phyloP scores from a whole-genome alignment of 495 filamentous ascomycete species.

The Jackrogersella multiformis region DNA sequence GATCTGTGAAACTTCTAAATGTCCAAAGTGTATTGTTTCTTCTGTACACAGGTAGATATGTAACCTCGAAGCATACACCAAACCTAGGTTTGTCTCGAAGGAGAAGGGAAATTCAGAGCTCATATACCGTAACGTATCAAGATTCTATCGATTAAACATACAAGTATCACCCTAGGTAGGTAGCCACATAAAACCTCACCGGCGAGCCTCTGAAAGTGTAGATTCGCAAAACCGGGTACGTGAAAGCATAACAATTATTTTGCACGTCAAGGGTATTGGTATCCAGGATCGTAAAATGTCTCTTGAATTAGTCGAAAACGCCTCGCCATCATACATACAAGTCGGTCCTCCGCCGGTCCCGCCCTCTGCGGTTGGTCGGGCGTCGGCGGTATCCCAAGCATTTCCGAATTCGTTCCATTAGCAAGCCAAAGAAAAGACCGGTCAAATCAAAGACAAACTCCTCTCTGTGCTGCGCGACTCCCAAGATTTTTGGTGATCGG shows the following conservation, averaged over 20 bases:
- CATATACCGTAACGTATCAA: too few relatives aligned
- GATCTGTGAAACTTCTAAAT: too few relatives aligned
- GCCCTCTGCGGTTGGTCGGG: too few relatives aligned
- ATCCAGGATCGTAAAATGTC: slow-evolving; percentile 41
- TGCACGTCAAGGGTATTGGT: slow-evolving; percentile 17
- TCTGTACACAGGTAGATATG: too few relatives aligned
- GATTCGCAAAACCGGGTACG: background rate
- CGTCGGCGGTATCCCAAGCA: slow-evolving; percentile 38
- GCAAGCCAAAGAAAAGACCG: slow-evolving; percentile 32
- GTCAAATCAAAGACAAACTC: slow-evolving; percentile 39
- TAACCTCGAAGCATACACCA: too few relatives aligned
- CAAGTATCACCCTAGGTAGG: background rate
- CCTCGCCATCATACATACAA: slow-evolving; percentile 44
- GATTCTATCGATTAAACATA: too few relatives aligned
- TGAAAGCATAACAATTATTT: background rate
- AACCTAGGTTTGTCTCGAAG: too few relatives aligned
- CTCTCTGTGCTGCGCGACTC: slow-evolving; percentile 31
- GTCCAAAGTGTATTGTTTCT: too few relatives aligned
- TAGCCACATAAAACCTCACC: background rate
- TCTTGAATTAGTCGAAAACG: slow-evolving; percentile 44
- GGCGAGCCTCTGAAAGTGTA: background rate
- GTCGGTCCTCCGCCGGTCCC: slow-evolving; percentile 10
- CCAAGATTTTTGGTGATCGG: slow-evolving; percentile 17
- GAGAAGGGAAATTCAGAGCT: too few relatives aligned
- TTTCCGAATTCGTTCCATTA: slow-evolving; percentile 28